Base-by-base conservation (phyloP, 192 early-diverging fungal genomes). In the Podila horticola region DNA sequence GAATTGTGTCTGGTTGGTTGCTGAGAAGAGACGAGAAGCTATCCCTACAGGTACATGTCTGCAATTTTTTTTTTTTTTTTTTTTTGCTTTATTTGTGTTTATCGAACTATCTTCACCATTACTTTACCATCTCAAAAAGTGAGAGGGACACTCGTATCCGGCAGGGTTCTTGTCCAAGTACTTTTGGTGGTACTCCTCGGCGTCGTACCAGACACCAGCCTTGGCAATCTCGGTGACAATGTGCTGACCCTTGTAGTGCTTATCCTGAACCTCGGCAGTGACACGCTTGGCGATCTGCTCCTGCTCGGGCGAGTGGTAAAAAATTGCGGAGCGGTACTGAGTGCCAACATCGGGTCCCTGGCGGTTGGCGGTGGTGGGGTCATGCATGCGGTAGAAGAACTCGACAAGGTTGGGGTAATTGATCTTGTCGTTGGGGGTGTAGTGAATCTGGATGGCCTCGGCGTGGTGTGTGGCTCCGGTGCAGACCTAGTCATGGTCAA, bases 241-340 rank as follows among this genome's bases (percentile, higher is more conserved):
- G 2, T 84, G 82, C 26, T 83, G 61, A 2, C 85, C 85, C 58
- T 90, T 83, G 60, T 84, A 84, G 58, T 93, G 86, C 62, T 88
- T 82, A 69, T 91, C 82, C 77, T 94, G 93, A 12, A 89, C 79
- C 62, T 91, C 82, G 0, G 74, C 84, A 68, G 92, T 94, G 66
- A 92, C 91, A n/a, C 84, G 70, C 74, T 96, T 90, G 12, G 97
- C 97, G 19, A 88, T 83, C 52, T 74, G 31, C 74, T 90, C 88
- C 74, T 98, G 97, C 67, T 93, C 89, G 12, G 84, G 84, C 34
- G 82, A 87, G 84, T 96, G 93, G 79, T 93, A 95, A 72, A 95
- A 95, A 69, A 98, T 95, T 15, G 89, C 94, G 5, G 92, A 93
- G 17, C 97, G 87, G 86, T 98, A 90, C 82, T 98, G 97, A 17